Conservation (phyloP, 768 basidiomycete species). For the Tulasnella sp. region DNA sequence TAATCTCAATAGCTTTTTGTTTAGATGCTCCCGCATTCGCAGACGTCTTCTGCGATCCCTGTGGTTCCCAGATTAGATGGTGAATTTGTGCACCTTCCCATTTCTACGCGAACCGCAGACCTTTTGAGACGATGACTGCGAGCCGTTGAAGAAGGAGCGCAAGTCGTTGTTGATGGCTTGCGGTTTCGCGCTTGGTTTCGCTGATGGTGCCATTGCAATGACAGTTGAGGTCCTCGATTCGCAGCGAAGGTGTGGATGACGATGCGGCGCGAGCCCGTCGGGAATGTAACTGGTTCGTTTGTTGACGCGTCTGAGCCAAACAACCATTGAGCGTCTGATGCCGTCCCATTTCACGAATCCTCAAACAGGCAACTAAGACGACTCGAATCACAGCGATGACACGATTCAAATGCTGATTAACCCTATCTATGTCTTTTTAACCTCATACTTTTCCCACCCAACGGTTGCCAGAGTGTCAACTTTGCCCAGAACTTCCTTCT, state of each 20-base stretch:
- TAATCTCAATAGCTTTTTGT: not conserved
- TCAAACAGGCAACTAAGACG: too few relatives aligned
- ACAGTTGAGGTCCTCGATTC: not conserved
- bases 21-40: not conserved
- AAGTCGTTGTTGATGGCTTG: not conserved
- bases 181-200: not conserved
- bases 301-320: not conserved
- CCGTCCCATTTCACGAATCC: too few relatives aligned
- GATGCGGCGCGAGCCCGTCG: not conserved
- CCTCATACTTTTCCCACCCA: conserved; percentile 79
- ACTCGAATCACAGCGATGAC: too few relatives aligned
- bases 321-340: not conserved
- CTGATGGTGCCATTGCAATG: not conserved
- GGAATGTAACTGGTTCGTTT: not conserved
- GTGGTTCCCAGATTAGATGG: not conserved
- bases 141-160: not conserved
- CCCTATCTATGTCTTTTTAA: conserved; percentile 23
- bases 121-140: not conserved
- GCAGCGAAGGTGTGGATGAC: not conserved
- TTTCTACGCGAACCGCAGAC: not conserved
- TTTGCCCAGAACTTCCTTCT: conserved; percentile 69
- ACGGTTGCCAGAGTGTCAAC: conserved; percentile 58
- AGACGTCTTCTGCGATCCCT: not conserved
- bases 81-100: too few relatives aligned
- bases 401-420: too few relatives aligned